phyloP scores from a whole-genome alignment of 495 filamentous ascomycete genomes.

The Neurospora intermedia region DNA sequence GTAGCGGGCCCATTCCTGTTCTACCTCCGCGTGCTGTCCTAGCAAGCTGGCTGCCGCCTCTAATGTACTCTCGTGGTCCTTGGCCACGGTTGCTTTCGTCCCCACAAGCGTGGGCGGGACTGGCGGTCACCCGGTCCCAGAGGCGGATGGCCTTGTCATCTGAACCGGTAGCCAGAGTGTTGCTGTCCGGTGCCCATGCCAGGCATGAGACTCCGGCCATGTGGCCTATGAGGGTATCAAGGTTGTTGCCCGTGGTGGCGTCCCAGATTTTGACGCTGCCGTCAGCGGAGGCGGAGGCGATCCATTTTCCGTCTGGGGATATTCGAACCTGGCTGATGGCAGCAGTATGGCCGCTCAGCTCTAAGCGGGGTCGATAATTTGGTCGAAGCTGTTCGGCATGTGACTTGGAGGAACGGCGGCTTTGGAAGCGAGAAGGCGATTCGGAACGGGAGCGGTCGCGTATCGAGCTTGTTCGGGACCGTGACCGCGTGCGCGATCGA shows the following conservation, averaged over 20 bases:
- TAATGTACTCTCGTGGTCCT: neutral
- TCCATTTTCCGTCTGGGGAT: slow-evolving; percentile 79
- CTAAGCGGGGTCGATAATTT: slow-evolving; percentile 25
- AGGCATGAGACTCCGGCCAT: slow-evolving; percentile 83
- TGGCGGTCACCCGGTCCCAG: slow-evolving; percentile 74
- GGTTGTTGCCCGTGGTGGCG: slow-evolving; percentile 59
- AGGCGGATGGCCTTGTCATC: slow-evolving; percentile 94
- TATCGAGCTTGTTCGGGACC: slow-evolving; percentile 18
- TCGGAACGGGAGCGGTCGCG: slow-evolving; percentile 7
- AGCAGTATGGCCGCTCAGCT: slow-evolving; percentile 60
- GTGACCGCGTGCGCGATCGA: slow-evolving; percentile 16
- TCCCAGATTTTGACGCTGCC: slow-evolving; percentile 87
- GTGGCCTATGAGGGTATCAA: slow-evolving; percentile 87
- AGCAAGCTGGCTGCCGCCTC: neutral
- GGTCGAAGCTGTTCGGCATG: slow-evolving; percentile 15
- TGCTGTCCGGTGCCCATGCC: slow-evolving; percentile 81
- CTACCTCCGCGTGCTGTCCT: slow-evolving; percentile 16
- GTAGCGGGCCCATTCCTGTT: slow-evolving; percentile 42
- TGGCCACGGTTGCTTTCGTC: neutral
- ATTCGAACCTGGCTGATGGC: slow-evolving; percentile 82
- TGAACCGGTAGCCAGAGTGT: slow-evolving; percentile 76
- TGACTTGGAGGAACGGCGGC: slow-evolving; percentile 2
- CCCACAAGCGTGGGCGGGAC: slow-evolving; percentile 41
- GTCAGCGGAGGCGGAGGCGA: slow-evolving; percentile 86
- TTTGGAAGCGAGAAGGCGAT: slow-evolving; percentile 12